These are phyloP conservation scores for Lasiosphaeris hirsuta DNA, from an alignment of 495 filamentous ascomycete genomes.

Conservation along the genomic window DNA sequence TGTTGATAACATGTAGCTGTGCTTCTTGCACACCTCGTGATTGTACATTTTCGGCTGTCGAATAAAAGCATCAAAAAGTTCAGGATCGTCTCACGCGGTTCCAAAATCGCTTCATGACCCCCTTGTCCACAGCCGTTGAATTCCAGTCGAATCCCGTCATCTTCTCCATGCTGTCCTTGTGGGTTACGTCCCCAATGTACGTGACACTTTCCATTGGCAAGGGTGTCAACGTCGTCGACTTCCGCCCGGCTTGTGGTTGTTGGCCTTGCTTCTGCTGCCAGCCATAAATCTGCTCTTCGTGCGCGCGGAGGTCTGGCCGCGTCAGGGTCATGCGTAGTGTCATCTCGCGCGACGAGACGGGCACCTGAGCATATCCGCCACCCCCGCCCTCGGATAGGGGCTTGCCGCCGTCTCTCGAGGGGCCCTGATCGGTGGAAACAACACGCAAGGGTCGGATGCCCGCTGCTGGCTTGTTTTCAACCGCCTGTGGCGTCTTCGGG, in stretches of 20 bases:
- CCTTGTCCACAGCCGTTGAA: conserved; percentile 22
- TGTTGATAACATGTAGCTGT: too few relatives aligned
- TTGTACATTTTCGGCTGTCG: background rate
- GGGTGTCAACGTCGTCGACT: conserved; percentile 24
- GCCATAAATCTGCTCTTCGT: conserved; percentile 60
- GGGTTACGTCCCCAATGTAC: conserved; percentile 15
- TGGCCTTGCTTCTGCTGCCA: conserved; percentile 46
- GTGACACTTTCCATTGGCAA: conserved; percentile 14
- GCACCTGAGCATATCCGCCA: conserved; percentile 48
- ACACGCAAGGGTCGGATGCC: conserved; percentile 33
- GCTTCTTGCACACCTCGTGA: too few relatives aligned
- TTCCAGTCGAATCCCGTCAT: conserved; percentile 23
- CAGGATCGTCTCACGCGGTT: conserved; percentile 32
- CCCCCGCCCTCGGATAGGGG: conserved; percentile 33
- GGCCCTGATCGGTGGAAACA: conserved; percentile 11
- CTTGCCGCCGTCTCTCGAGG: conserved; percentile 17
- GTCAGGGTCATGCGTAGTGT: conserved; percentile 93
- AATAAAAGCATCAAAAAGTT: conserved; percentile 1
- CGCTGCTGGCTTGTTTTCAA: conserved; percentile 30
- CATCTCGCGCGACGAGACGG: conserved; percentile 75
- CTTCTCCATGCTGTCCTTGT: conserved; percentile 32
- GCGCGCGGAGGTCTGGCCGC: conserved; percentile 73
- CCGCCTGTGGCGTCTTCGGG: conserved; percentile 49
- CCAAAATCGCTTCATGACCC: conserved; percentile 41
- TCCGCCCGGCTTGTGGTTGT: conserved; percentile 24